Evolutionary conservation across 148 eudicot genomes (phyloP), one percentile per base, ranked within the genome.

Genomic region (Tetragonia tetragonoides): DNA sequence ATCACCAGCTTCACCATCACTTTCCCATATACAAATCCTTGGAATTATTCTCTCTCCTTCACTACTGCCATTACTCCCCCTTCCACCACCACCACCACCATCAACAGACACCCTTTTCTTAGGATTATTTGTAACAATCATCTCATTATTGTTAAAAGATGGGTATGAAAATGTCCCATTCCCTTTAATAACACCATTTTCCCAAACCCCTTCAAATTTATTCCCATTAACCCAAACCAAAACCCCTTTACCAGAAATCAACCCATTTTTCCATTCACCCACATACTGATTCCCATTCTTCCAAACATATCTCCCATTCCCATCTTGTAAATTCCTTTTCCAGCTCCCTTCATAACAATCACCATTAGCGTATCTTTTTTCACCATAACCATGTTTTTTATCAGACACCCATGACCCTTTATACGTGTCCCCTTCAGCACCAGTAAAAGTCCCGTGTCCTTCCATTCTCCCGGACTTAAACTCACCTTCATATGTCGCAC

Each of bases 391-490:
- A 3, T 90, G 85, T 46, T 90, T 93, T 77, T 86, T 81, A 51
- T 95, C 96, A 11, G 76, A 65, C 0, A 80, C 82, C 99, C 99
- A 95, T 0, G 75, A 16, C 0, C 99, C 99, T 2, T 75, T 80
- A 65, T 95, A 93, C 34, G 87, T 90, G 15, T 93, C 97, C 0
- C 97, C 99, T 0, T 88, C 93, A 6, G 94, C 40, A 0, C 99
- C 99, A 6, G 85, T 88, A 39, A 86, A 93, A 0, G 87, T 82
- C 0, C 99, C 99, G 24, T 73, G 44, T 3, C 99, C 99, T 2
- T 95, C 99, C 99, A 95, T 95, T 66, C 95, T 84, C 23, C 99
- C 99, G 2, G 87, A 86, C 75, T 80, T 91, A 74, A 95, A 95
- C 34, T 88, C 94, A 0, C 99, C 97, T 73, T 91, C 91, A 67